A percentile compares a stretch with the other conserved stretches of the same genome.
Evolutionary conservation across 2,329 filamentous ascomycete genomes (phyloP).

Genomic region (Colletotrichum noveboracense): DNA sequence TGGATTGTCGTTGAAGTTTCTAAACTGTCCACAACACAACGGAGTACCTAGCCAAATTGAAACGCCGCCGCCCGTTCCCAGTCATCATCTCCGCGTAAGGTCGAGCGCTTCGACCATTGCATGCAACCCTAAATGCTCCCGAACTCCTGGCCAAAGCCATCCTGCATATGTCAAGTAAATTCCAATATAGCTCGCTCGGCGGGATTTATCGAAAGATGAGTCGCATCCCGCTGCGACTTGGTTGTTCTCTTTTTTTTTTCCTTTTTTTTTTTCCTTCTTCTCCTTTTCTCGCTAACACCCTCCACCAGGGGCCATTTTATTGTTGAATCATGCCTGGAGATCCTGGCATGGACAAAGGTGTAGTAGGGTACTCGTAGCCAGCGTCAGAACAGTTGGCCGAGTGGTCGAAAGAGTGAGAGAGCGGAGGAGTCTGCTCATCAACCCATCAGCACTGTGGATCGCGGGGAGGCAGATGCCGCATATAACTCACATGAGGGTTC

Average conservation of each 20-base stretch:
- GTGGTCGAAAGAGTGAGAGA: constrained; percentile 76
- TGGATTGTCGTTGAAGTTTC: not conserved
- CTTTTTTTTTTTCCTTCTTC: not conserved
- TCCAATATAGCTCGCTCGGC: not conserved
- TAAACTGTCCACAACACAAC: not conserved
- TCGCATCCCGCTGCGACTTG: not conserved
- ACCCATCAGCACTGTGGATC: constrained; percentile 55
- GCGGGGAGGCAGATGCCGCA: constrained; percentile 46
- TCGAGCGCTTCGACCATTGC: constrained; percentile 30
- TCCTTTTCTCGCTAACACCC: not conserved
- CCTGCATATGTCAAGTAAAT: not conserved
- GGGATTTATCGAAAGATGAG: not conserved
- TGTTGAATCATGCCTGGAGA: constrained; percentile 62
- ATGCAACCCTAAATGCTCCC: constrained; percentile 13
- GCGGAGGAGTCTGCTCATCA: constrained; percentile 71
- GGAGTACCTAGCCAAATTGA: not conserved
- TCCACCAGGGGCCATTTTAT: not conserved
- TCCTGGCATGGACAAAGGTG: constrained; percentile 75
- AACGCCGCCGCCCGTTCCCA: constrained; percentile 3
- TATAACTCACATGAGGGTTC: constrained; percentile 76
- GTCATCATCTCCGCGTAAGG: constrained; percentile 26
- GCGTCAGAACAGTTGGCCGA: constrained; percentile 68
- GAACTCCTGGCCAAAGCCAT: constrained; percentile 12
- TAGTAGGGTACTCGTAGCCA: constrained; percentile 70
- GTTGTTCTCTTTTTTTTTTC: not conserved